These are phyloP conservation scores for Ceriops zippeliana DNA, from an alignment of 345 rosid genomes.

Conservation along the genomic window DNA sequence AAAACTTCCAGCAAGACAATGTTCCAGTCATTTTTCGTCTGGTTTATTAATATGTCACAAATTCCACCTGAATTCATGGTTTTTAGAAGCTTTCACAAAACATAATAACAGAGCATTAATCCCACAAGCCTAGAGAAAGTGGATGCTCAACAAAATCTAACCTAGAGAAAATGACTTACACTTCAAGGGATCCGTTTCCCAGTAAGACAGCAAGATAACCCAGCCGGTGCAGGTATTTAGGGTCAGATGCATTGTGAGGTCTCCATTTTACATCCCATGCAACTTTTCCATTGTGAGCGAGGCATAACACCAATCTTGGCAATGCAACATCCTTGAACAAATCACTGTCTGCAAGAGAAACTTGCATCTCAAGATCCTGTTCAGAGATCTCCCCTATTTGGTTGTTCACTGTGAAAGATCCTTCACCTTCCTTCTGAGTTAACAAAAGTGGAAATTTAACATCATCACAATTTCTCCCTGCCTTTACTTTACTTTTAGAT, in stretches of 20 bases:
- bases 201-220: slow-evolving; percentile 91
- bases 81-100: too few species aligned
- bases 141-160: too few species aligned
- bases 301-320: slow-evolving; percentile 73
- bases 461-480: slow-evolving; percentile 17
- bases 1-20: too few species aligned
- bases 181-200: slow-evolving; percentile 91
- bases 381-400: slow-evolving; percentile 21
- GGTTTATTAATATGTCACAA: too few species aligned
- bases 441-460: slow-evolving; percentile 6
- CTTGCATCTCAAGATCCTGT: slow-evolving; percentile 22
- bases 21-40: too few species aligned
- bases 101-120: too few species aligned
- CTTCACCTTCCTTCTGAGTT: slow-evolving; percentile 28
- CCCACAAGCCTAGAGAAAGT: too few species aligned
- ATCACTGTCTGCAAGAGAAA: slow-evolving; percentile 22
- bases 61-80: too few species aligned
- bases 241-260: slow-evolving; percentile 41
- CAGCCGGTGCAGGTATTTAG: slow-evolving; percentile 55
- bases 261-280: slow-evolving; percentile 94
- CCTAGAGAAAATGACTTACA: slow-evolving; percentile 49
- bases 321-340: slow-evolving; percentile 42
- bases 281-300: slow-evolving; percentile 90
- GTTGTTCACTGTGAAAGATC: slow-evolving; percentile 22
- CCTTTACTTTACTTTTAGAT: slow-evolving; percentile 23